Conservation (phyloP, 1,284 basidiomycete genomes). For the Mycena sp. region DNA sequence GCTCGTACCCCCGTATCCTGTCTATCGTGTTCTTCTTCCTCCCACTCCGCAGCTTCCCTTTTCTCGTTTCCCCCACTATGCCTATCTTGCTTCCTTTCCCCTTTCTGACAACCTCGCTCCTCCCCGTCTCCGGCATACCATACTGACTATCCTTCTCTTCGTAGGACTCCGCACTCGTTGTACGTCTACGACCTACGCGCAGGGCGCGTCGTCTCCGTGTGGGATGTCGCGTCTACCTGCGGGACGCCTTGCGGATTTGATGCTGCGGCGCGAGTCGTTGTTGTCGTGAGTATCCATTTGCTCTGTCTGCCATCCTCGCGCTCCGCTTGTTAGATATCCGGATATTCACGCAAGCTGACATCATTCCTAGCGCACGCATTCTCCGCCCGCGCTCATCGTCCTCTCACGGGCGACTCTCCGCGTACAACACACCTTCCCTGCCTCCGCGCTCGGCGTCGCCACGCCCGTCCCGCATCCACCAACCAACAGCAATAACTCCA, state of each 20-base stretch:
- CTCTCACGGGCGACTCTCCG: constrained; percentile 16
- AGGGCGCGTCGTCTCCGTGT: constrained; percentile 14
- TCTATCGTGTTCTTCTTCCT: not conserved
- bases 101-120: not conserved
- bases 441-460: not conserved
- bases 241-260: constrained; percentile 13
- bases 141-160: not conserved
- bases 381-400: constrained; percentile 19
- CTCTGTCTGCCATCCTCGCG: not conserved
- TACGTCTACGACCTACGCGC: constrained; percentile 16
- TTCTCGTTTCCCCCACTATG: no score
- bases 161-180: constrained; percentile 20
- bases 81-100: not conserved
- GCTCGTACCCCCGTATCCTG: not conserved
- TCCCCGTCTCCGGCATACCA: no score
- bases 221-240: not conserved
- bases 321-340: not conserved
- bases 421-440: constrained; percentile 19
- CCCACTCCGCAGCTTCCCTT: no score
- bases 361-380: constrained; percentile 6
- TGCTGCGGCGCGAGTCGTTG: not conserved
- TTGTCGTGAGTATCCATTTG: constrained; percentile 8
- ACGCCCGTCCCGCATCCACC: not conserved
- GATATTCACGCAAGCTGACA: not conserved
- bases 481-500: not conserved